Percentiles rank a stretch among this genome's conserved stretches.
Evolutionary conservation across 2,329 filamentous ascomycete genomes (phyloP).

Genomic region (Bimuria novae-zelandiae): DNA sequence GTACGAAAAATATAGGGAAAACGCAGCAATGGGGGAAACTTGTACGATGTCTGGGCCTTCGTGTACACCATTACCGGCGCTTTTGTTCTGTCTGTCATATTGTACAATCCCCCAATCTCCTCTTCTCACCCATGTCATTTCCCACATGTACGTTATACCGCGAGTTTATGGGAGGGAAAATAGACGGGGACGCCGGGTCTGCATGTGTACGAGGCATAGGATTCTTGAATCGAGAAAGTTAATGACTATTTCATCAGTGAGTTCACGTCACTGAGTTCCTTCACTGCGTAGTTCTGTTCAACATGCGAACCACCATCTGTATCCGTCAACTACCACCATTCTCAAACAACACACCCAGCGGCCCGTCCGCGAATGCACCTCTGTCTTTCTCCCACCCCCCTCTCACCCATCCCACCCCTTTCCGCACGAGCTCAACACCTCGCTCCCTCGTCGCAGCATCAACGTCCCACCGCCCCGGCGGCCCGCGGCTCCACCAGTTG

Average conservation of each 20-base stretch:
- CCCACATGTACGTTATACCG: slow-evolving; percentile 8
- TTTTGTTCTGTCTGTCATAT: slow-evolving; percentile 9
- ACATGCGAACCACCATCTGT: too few species aligned
- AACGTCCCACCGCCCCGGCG: not conserved
- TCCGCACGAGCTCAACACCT: not conserved
- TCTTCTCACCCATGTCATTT: slow-evolving; percentile 11
- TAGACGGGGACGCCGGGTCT: slow-evolving; percentile 13
- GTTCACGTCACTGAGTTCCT: too few species aligned
- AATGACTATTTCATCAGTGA: not conserved
- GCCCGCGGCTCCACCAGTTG: slow-evolving; percentile 11
- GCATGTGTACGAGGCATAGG: not conserved
- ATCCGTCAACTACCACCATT: too few species aligned
- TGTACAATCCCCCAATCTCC: slow-evolving; percentile 13
- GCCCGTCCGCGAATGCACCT: not conserved
- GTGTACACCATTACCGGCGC: slow-evolving; percentile 16
- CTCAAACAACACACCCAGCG: not conserved
- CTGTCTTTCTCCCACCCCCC: slow-evolving; percentile 8
- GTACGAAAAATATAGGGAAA: not conserved
- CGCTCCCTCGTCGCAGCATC: not conserved
- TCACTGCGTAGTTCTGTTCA: too few species aligned
- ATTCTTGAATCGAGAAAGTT: not conserved
- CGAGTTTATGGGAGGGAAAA: slow-evolving; percentile 4
- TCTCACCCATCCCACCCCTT: slow-evolving; percentile 5
- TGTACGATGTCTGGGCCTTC: slow-evolving; percentile 10
- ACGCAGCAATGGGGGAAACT: not conserved